phyloP scores from a whole-genome alignment of 345 rosid species.

The Alliaria petiolata region DNA sequence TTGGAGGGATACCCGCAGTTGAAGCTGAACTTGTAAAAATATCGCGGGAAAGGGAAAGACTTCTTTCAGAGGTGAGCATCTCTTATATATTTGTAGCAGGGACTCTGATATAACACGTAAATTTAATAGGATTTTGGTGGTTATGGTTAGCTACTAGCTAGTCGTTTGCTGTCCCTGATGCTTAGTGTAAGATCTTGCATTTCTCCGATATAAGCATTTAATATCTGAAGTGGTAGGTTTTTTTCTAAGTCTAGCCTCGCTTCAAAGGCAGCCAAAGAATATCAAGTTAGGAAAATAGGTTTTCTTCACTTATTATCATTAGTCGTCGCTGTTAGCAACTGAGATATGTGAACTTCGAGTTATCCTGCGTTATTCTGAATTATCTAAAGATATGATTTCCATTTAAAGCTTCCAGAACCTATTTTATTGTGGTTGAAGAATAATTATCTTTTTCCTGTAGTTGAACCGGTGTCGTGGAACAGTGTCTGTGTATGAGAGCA shows the following conservation, averaged over 20 bases:
- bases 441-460: conserved; percentile 37
- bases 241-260: neutral
- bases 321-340: conserved; percentile 1
- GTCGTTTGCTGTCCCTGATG: neutral
- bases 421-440: conserved; percentile 14
- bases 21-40: conserved; percentile 68
- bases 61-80: conserved; percentile 76
- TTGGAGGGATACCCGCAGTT: conserved; percentile 65
- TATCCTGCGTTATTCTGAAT: neutral
- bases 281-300: neutral
- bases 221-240: conserved; percentile 1
- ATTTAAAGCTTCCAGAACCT: neutral
- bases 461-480: conserved; percentile 71
- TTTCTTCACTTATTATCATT: neutral
- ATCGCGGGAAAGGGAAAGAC: conserved; percentile 69
- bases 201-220: neutral
- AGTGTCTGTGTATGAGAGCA: conserved; percentile 78
- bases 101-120: neutral
- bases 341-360: conserved; percentile 8
- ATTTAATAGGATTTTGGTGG: neutral
- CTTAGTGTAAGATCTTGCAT: neutral
- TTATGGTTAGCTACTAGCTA: too few species aligned
- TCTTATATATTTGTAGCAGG: neutral
- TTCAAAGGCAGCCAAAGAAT: neutral
- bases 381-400: neutral